A percentile compares a stretch with the other conserved stretches of the same genome.
These are phyloP conservation scores for Stephanodiscus triporus DNA, from an alignment of 108 stramenopile species.

Conservation along the genomic window DNA sequence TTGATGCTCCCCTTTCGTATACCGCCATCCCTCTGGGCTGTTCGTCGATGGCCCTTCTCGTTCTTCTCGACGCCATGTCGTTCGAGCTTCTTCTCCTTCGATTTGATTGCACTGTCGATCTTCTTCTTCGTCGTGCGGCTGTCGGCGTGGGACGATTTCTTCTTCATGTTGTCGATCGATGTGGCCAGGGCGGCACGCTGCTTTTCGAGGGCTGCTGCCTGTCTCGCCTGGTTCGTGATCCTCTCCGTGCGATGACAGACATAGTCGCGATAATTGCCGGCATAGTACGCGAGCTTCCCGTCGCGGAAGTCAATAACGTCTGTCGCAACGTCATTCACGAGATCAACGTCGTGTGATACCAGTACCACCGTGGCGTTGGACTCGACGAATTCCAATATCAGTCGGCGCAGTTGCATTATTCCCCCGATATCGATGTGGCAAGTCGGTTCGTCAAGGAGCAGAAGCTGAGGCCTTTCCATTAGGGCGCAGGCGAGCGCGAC, in stretches of 20 bases:
- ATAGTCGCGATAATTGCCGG: conserved; percentile 89
- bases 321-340: conserved; percentile 90
- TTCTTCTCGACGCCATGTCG: conserved; percentile 67
- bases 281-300: conserved; percentile 84
- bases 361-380: conserved; percentile 78
- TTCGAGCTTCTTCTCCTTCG: conserved; percentile 74
- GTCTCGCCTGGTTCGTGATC: conserved; percentile 52
- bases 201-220: conserved; percentile 63
- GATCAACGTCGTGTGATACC: conserved; percentile 93
- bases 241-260: conserved; percentile 62
- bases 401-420: conserved; percentile 76
- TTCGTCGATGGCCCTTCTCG: conserved; percentile 60
- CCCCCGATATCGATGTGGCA: conserved; percentile 84
- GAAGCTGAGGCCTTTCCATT: conserved; percentile 47
- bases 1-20: conserved; percentile 62
- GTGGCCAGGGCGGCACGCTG: conserved; percentile 58
- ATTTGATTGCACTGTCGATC: conserved; percentile 50
- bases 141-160: conserved; percentile 53
- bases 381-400: conserved; percentile 54
- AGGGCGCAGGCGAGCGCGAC: conserved; percentile 60
- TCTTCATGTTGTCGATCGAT: conserved; percentile 74
- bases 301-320: conserved; percentile 86
- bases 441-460: conserved; percentile 85
- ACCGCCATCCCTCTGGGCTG: conserved; percentile 61
- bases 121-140: conserved; percentile 56